A percentile compares a stretch with the other conserved stretches of the same genome.
Conservation (phyloP, 2,329 filamentous ascomycete species). For the Daldinia eschscholtzii region DNA sequence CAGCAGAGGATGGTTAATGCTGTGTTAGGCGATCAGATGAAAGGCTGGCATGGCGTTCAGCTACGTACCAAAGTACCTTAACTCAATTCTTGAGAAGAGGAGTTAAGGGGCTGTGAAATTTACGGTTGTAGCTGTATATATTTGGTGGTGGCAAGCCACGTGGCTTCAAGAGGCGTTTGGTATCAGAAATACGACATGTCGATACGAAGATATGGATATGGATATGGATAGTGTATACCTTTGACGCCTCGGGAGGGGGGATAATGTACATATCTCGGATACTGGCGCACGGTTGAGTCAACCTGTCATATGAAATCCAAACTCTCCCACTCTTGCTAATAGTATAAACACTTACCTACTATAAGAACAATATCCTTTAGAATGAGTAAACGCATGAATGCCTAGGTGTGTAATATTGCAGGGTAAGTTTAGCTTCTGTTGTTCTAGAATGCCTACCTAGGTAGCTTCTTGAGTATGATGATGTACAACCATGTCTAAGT, state of each 20-base stretch:
- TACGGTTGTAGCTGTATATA: conserved; percentile 6
- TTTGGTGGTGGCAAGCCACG: background rate
- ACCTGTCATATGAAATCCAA: conserved; percentile 16
- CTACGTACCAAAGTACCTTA: conserved; percentile 74
- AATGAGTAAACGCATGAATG: background rate
- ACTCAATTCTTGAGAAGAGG: conserved; percentile 8
- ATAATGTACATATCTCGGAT: conserved; percentile 22
- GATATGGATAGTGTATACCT: conserved; percentile 5
- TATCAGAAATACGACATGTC: conserved; percentile 3
- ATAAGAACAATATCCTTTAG: background rate
- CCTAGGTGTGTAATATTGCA: background rate
- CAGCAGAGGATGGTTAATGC: conserved; percentile 86
- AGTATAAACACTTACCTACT: background rate
- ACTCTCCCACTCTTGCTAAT: conserved; percentile 4
- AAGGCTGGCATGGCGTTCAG: conserved; percentile 86
- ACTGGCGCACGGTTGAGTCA: background rate
- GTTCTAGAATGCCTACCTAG: background rate
- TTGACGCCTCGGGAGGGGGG: background rate
- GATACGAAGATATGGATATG: background rate
- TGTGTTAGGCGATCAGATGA: conserved; percentile 79
- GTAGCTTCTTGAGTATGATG: background rate
- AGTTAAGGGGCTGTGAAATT: background rate
- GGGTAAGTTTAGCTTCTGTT: background rate
- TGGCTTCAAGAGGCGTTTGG: background rate
- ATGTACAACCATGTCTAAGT: background rate